Conservation (phyloP, 257 asterid genomes). For the Solanum piurae region DNA sequence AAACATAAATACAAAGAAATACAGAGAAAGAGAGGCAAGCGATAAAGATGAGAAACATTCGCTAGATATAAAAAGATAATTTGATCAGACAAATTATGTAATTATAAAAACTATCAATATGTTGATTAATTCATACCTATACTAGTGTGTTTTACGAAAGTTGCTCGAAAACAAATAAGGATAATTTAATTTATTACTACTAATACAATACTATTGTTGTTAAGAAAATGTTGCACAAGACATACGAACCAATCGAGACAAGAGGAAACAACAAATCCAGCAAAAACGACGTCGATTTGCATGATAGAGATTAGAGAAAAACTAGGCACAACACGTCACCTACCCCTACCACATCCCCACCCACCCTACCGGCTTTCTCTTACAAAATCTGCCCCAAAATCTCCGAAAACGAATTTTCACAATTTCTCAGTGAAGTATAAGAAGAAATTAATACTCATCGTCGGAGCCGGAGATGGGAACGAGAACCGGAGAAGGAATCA, state of each 20-base stretch:
- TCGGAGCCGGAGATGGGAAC: neutral
- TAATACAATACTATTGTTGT: neutral
- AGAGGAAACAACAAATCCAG: neutral
- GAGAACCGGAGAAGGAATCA: neutral
- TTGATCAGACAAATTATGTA: neutral
- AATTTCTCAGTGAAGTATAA: neutral
- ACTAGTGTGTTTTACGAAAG: neutral
- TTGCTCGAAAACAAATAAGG: neutral
- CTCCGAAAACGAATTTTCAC: neutral
- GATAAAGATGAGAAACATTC: too few relatives aligned
- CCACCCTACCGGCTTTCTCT: neutral
- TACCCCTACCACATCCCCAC: neutral
- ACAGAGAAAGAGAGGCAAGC: too few relatives aligned
- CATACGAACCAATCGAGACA: neutral
- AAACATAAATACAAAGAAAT: too few relatives aligned
- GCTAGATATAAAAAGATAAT: too few relatives aligned
- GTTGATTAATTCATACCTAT: neutral
- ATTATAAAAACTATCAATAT: neutral
- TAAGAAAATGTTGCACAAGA: neutral
- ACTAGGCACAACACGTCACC: neutral
- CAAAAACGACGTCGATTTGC: neutral
- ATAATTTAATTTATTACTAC: neutral
- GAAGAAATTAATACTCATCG: neutral
- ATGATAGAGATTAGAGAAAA: neutral
- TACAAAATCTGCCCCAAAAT: neutral